A percentile compares a stretch with the other conserved stretches of the same genome.
Conservation (phyloP, 805 yeast genomes). For the Candida nitratophila region DNA sequence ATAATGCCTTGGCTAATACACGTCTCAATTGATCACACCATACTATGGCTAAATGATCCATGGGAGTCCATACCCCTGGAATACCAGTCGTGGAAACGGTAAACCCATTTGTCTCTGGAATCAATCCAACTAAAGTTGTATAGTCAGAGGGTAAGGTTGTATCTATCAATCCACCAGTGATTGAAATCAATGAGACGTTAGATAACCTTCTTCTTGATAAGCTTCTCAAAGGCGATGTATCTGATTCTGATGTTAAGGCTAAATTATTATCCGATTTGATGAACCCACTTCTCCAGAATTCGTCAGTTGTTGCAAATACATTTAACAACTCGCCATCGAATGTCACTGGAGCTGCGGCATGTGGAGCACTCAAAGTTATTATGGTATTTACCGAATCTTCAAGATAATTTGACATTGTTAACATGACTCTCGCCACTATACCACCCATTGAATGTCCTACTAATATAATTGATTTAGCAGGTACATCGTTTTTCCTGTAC, state of each 20-base stretch:
- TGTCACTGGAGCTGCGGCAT: constrained; percentile 85
- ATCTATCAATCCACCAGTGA: constrained; percentile 85
- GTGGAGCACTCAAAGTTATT: constrained; percentile 85
- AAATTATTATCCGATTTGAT: constrained; percentile 12
- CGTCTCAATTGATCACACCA: constrained; percentile 90
- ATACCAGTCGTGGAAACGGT: constrained; percentile 80
- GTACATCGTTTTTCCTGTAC: constrained; percentile 33
- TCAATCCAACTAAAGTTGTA: constrained; percentile 61
- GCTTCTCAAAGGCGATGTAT: constrained; percentile 5
- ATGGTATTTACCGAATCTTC: constrained; percentile 75
- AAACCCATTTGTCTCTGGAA: constrained; percentile 73
- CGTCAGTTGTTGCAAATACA: constrained; percentile 66
- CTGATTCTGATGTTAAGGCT: constrained; percentile 4
- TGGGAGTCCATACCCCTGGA: constrained; percentile 88
- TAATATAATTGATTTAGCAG: constrained; percentile 57
- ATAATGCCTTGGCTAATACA: constrained; percentile 49
- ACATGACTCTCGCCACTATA: constrained; percentile 79
- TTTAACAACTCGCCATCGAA: constrained; percentile 83
- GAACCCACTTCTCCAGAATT: constrained; percentile 71
- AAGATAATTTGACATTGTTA: constrained; percentile 69
- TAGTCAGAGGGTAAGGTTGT: constrained; percentile 84
- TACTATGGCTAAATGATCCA: constrained; percentile 90
- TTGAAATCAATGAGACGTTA: constrained; percentile 67
- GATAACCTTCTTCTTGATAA: constrained; percentile 40
- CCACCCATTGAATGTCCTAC: constrained; percentile 98